Conservation (phyloP, 495 filamentous ascomycete genomes). For the Penicillium pulvis region DNA sequence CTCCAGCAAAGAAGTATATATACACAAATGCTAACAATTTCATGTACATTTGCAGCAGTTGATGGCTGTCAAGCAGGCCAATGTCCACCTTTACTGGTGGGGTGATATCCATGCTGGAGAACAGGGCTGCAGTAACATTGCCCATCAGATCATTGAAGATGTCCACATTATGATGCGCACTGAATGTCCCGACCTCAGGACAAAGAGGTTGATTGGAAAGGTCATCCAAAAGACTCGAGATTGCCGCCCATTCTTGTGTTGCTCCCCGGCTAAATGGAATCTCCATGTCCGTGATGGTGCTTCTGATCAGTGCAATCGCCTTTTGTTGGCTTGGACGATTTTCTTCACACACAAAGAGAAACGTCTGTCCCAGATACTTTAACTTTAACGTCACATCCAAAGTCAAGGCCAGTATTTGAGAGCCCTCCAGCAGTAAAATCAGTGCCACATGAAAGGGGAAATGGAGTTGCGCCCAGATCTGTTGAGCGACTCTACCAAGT, state of each 20-base stretch:
- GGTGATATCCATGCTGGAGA: conserved; percentile 46
- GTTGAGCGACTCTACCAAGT: conserved; percentile 56
- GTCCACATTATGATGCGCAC: conserved; percentile 27
- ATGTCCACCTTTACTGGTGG: conserved; percentile 33
- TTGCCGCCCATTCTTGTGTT: conserved; percentile 36
- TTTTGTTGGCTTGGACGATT: conserved; percentile 30
- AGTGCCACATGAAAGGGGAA: conserved; percentile 70
- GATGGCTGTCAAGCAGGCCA: conserved; percentile 31
- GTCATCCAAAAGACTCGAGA: conserved; percentile 34
- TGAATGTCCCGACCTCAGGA: conserved; percentile 16
- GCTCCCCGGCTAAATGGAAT: conserved; percentile 42
- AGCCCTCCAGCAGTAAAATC: conserved; percentile 64
- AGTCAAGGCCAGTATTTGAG: conserved; percentile 43
- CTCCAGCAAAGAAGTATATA: conserved; percentile 44
- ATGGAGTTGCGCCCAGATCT: conserved; percentile 67
- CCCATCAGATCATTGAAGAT: conserved; percentile 37
- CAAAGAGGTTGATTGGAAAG: conserved; percentile 37
- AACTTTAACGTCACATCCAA: conserved; percentile 45
- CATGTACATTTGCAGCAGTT: conserved; percentile 42
- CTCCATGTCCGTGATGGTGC: conserved; percentile 46
- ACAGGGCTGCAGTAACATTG: conserved; percentile 46
- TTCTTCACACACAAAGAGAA: conserved; percentile 44
- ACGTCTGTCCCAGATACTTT: conserved; percentile 41
- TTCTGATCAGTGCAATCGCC: conserved; percentile 37
- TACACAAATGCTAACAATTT: conserved; percentile 45